A percentile compares a stretch with the other conserved stretches of the same genome.
Evolutionary conservation across 257 asterid genomes (phyloP).

Genomic region (Osmanthus fragrans): DNA sequence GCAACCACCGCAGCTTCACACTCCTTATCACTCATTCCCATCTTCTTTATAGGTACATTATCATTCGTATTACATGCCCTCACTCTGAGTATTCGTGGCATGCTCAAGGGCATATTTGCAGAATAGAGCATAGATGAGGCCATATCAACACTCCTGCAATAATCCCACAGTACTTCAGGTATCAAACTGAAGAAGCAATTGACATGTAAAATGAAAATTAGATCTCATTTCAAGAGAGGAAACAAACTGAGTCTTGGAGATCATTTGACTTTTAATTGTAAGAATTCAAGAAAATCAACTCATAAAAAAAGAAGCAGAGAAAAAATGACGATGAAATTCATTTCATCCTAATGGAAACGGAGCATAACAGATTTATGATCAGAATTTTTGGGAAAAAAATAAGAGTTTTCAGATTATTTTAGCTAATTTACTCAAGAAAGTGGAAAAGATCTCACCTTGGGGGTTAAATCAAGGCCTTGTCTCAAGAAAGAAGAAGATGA

Average conservation of each 20-base stretch:
- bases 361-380: not conserved
- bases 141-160: constrained; percentile 29
- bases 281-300: constrained; percentile 11
- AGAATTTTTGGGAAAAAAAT: not conserved
- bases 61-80: constrained; percentile 45
- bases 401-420: not conserved
- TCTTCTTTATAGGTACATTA: constrained; percentile 44
- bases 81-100: constrained; percentile 30
- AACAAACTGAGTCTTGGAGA: constrained; percentile 6
- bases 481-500: not conserved
- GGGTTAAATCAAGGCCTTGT: not conserved
- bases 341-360: not conserved
- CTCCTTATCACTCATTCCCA: constrained; percentile 60
- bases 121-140: constrained; percentile 46
- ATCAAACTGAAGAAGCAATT: not conserved
- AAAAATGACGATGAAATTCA: not conserved
- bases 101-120: constrained; percentile 15
- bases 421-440: not conserved
- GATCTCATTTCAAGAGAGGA: not conserved
- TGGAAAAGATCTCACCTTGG: constrained; percentile 16
- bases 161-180: not conserved
- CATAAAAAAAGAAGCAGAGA: not conserved
- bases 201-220: constrained; percentile 6
- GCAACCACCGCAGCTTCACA: constrained; percentile 91
- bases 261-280: constrained; percentile 15